phyloP scores from a whole-genome alignment of 176 grass and related monocot genomes.

The Oryza coarctata region DNA sequence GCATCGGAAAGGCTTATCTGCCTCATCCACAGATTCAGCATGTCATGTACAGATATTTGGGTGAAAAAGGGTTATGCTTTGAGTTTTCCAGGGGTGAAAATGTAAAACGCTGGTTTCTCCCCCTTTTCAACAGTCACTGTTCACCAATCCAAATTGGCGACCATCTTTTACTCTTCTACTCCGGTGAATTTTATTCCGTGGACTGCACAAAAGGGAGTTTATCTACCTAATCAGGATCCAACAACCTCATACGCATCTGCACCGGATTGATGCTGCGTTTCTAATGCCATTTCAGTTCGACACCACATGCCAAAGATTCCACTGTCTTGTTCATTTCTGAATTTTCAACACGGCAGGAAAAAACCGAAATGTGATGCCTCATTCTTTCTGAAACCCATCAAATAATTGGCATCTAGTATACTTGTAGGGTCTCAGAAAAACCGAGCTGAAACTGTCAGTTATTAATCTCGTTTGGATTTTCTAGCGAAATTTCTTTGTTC shows the following conservation, averaged over 20 bases:
- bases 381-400: neutral
- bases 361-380: neutral
- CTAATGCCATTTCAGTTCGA: neutral
- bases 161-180: neutral
- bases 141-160: constrained; percentile 33
- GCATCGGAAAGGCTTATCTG: neutral
- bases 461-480: neutral
- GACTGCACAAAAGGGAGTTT: neutral
- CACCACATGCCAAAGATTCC: constrained; percentile 2
- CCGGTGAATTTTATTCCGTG: constrained; percentile 13
- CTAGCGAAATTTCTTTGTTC: neutral
- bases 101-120: neutral
- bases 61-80: neutral
- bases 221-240: neutral
- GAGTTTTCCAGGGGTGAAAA: constrained; percentile 10
- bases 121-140: neutral
- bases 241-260: constrained; percentile 17
- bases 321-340: neutral
- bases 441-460: neutral
- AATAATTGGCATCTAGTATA: neutral
- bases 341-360: neutral
- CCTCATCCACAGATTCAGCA: neutral
- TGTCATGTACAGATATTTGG: neutral
- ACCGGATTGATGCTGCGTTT: neutral
- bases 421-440: neutral